Evolutionary conservation across 352 stramenopile species (phyloP), one percentile per base, ranked within the genome.

Genomic region (Globisporangium yorkense): DNA sequence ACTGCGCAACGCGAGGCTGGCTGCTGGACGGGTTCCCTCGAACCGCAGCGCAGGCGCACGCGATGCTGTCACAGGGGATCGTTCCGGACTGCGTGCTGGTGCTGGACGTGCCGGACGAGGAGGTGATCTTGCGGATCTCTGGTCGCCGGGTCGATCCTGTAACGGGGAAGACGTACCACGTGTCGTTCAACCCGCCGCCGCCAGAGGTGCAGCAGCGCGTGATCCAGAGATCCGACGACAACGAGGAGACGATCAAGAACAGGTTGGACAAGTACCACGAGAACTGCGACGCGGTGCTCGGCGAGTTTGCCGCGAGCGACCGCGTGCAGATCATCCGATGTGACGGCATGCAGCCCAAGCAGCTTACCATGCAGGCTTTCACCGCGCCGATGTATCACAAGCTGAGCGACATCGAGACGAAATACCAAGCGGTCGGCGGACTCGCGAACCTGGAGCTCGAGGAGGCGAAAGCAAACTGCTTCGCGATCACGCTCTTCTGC

Each of bases 71-170:
- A 3, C 61, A 72, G 45, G 83, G 80, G 24, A 79, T 97, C 21
- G 62, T 80, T 4, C 84, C 92, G 6, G 74, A 97, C 79, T 57
- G 70, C 63, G 94, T 98, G 29, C 63, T 99, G 33, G 86, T 98
- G 51, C 82, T 99, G 20, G 71, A 98, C 54, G 92, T 98, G 5
- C 92, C 94, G 0, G 96, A 99, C 65, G 77, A 91, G 6, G 88
- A 98, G 51, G 84, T 99, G 2, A 83, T 98, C 58, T 84, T 95
- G 61, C 90, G 96, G 37, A 98, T 99, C 70, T 97, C 92, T 13
- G 96, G 96, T 55, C 84, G 96, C 16, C 96, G 95, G 51, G 96
- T 99, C 35, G 94, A 99, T 67, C 90, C 90, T 20, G 71, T 71
- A 5, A 97, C 79, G 5, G 93, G 94, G 54, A 92, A 93, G 60